phyloP scores from a whole-genome alignment of 495 filamentous ascomycete genomes.

The Podospora appendiculata region DNA sequence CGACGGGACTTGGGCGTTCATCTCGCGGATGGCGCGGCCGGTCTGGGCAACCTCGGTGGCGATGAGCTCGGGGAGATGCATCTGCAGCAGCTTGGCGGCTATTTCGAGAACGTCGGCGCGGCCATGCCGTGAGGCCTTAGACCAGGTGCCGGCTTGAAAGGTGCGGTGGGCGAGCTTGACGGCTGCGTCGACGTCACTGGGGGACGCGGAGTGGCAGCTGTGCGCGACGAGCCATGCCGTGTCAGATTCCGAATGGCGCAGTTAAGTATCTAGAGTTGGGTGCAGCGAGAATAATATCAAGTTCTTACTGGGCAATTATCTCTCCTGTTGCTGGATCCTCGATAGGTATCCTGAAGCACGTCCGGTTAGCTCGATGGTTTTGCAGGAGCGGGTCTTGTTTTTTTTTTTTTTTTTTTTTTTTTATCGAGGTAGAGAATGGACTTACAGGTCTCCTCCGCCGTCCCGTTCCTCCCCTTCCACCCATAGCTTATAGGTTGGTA shows the following conservation, averaged over 20 bases:
- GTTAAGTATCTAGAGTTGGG: slow-evolving; percentile 5
- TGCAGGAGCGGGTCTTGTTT: background rate
- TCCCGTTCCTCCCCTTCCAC: slow-evolving; percentile 18
- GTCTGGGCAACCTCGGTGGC: slow-evolving; percentile 53
- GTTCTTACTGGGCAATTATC: slow-evolving; percentile 25
- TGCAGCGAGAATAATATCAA: background rate
- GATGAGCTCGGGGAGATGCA: slow-evolving; percentile 43
- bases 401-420: too few relatives aligned
- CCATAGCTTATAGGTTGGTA: slow-evolving; percentile 14
- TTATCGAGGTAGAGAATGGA: background rate
- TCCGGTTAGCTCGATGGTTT: background rate
- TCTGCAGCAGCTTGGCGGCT: slow-evolving; percentile 42
- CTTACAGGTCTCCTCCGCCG: slow-evolving; percentile 20
- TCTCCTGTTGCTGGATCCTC: slow-evolving; percentile 30
- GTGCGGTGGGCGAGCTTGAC: slow-evolving; percentile 35
- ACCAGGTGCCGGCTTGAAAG: slow-evolving; percentile 53
- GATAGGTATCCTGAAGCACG: slow-evolving; percentile 19
- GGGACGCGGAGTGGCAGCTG: slow-evolving; percentile 45
- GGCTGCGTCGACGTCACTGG: slow-evolving; percentile 37
- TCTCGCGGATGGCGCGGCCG: slow-evolving; percentile 54
- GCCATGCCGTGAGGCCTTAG: slow-evolving; percentile 41
- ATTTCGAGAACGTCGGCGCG: slow-evolving; percentile 51
- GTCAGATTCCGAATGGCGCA: slow-evolving; percentile 4
- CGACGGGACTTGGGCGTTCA: slow-evolving; percentile 55
- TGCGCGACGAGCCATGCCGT: background rate